A percentile compares a stretch with the other conserved stretches of the same genome.
Conservation (phyloP, 1,139 yeast species). For the Eremothecium sinecaudum region DNA sequence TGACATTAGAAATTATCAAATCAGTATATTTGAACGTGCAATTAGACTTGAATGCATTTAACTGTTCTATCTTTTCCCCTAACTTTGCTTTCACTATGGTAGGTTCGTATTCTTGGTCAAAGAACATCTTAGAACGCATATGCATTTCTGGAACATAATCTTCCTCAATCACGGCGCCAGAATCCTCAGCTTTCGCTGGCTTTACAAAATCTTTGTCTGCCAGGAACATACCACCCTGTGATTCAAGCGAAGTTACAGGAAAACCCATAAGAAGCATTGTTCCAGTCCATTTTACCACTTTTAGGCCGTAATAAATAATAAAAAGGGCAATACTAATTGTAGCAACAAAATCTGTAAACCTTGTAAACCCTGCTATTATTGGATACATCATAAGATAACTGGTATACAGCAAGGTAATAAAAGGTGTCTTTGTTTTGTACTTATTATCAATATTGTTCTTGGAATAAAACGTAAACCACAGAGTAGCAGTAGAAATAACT, state of each 20-base stretch:
- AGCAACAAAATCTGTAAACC: constrained; percentile 25
- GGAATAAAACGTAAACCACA: constrained; percentile 33
- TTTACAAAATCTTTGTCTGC: constrained; percentile 8
- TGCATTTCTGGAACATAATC: constrained; percentile 8
- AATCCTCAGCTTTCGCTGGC: not conserved
- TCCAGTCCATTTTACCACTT: constrained; percentile 30
- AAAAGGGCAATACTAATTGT: constrained; percentile 24
- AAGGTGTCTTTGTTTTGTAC: constrained; percentile 28
- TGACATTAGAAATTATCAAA: constrained; percentile 51
- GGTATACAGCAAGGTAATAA: constrained; percentile 27
- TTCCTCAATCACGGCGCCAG: not conserved
- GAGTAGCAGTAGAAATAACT: constrained; percentile 28
- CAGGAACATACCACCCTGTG: constrained; percentile 16
- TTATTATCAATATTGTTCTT: constrained; percentile 20
- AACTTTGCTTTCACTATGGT: constrained; percentile 35
- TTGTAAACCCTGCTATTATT: constrained; percentile 15
- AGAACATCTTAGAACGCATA: constrained; percentile 18
- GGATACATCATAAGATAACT: constrained; percentile 24
- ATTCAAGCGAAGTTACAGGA: constrained; percentile 22
- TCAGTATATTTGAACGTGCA: constrained; percentile 38
- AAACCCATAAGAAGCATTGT: constrained; percentile 29
- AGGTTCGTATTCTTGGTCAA: constrained; percentile 38
- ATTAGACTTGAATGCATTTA: constrained; percentile 43
- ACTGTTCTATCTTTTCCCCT: constrained; percentile 34
- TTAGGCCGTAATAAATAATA: constrained; percentile 26